Evolutionary conservation across 176 grass and related monocot genomes (phyloP).

Genomic region (Leersia perrieri): DNA sequence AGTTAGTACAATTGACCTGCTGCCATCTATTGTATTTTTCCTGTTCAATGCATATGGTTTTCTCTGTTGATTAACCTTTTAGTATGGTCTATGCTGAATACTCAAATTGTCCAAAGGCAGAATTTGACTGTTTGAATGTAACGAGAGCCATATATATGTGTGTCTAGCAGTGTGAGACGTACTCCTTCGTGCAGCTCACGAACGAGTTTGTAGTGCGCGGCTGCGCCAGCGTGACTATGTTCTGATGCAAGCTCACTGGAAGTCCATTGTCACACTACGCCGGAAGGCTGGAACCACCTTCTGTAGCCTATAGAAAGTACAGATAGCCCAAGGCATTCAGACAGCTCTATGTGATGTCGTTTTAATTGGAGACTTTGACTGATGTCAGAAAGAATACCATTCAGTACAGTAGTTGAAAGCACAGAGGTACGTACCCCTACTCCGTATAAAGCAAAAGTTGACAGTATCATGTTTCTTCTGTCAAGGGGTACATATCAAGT

Average conservation of each 20-base stretch:
- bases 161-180: not conserved
- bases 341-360: not conserved
- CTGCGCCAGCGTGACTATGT: conserved; percentile 6
- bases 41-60: not conserved
- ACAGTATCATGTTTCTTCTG: not conserved
- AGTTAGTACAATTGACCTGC: conserved; percentile 9
- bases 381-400: not conserved
- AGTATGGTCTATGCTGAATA: not conserved
- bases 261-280: not conserved
- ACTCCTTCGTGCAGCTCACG: not conserved
- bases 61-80: not conserved
- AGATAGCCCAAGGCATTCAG: not conserved
- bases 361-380: conserved; percentile 25
- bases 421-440: not conserved
- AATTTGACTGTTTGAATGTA: not conserved
- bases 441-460: not conserved
- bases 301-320: not conserved
- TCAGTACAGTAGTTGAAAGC: not conserved
- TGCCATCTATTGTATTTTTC: not conserved
- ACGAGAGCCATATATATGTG: not conserved
- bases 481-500: conserved; percentile 11
- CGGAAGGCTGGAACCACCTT: not conserved
- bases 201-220: not conserved
- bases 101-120: not conserved
- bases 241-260: conserved; percentile 26